A percentile compares a stretch with the other conserved stretches of the same genome.
phyloP scores from a whole-genome alignment of 306 rosid genomes.

The Fragaria ananassa region DNA sequence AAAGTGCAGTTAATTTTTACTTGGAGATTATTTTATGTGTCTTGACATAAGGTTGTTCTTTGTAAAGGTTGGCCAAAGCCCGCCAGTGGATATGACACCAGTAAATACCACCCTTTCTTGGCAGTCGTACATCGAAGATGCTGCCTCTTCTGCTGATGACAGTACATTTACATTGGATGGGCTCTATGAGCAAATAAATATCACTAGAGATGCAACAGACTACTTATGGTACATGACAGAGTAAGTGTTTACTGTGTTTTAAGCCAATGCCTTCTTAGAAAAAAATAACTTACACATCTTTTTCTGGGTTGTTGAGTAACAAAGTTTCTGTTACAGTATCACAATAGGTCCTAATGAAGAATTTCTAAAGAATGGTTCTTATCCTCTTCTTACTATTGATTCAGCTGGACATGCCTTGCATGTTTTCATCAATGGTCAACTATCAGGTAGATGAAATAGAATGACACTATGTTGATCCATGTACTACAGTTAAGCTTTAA shows the following conservation, averaged over 20 bases:
- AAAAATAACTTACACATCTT: background rate
- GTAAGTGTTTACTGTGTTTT: constrained; percentile 43
- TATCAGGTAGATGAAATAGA: constrained; percentile 55
- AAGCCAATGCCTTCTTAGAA: background rate
- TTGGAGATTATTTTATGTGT: background rate
- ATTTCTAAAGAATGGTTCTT: constrained; percentile 63
- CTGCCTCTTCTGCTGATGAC: constrained; percentile 49
- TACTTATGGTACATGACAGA: constrained; percentile 97
- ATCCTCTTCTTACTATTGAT: constrained; percentile 58
- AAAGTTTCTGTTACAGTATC: constrained; percentile 43
- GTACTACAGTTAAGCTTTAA: constrained; percentile 5
- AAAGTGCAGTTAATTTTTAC: background rate
- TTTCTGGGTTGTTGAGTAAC: background rate
- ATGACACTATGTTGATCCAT: background rate
- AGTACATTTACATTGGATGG: constrained; percentile 51
- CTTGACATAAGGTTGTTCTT: constrained; percentile 19
- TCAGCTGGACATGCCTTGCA: constrained; percentile 93
- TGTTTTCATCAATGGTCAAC: constrained; percentile 82
- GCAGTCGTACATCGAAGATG: constrained; percentile 73
- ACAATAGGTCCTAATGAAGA: constrained; percentile 66
- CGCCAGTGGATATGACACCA: constrained; percentile 52
- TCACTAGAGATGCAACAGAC: constrained; percentile 77
- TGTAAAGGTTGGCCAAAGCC: constrained; percentile 48
- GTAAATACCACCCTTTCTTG: constrained; percentile 50
- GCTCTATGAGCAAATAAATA: constrained; percentile 65